These are phyloP conservation scores for Acanthochlamys bracteata DNA, from an alignment of 106 monocot species.

Conservation along the genomic window DNA sequence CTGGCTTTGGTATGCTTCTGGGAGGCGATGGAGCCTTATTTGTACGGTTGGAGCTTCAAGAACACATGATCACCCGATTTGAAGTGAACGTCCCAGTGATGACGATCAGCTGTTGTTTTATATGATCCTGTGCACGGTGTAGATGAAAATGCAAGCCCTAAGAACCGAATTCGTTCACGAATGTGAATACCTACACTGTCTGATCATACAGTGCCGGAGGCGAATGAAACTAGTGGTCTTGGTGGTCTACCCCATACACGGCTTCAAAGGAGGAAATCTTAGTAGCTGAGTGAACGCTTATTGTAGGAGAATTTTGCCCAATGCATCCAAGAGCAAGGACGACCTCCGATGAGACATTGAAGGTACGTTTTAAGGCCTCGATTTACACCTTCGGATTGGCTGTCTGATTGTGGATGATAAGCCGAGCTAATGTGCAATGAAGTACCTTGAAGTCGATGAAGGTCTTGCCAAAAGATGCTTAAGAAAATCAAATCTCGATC, in stretches of 20 bases:
- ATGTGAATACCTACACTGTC: background rate
- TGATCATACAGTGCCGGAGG: background rate
- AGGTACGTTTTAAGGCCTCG: background rate
- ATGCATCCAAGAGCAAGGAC: background rate
- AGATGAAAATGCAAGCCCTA: background rate
- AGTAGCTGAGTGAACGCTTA: background rate
- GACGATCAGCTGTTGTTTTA: background rate
- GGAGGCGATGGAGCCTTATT: background rate
- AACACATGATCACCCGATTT: background rate
- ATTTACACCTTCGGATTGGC: slow-evolving; percentile 6
- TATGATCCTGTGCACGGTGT: background rate
- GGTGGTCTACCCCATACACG: background rate
- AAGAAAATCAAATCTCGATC: slow-evolving; percentile 5
- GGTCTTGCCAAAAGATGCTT: slow-evolving; percentile 8
- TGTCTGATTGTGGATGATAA: slow-evolving; percentile 12
- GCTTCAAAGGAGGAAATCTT: slow-evolving; percentile 9
- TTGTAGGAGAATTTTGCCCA: slow-evolving; percentile 9
- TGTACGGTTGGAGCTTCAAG: slow-evolving; percentile 7
- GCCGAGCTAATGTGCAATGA: background rate
- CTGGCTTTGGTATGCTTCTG: background rate
- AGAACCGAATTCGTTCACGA: background rate
- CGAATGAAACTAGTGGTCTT: background rate
- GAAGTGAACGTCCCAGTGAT: background rate
- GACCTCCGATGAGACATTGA: background rate
- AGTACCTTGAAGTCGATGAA: background rate